These are phyloP conservation scores for Odontarrhena argentea DNA, from an alignment of 345 rosid genomes.

Conservation along the genomic window DNA sequence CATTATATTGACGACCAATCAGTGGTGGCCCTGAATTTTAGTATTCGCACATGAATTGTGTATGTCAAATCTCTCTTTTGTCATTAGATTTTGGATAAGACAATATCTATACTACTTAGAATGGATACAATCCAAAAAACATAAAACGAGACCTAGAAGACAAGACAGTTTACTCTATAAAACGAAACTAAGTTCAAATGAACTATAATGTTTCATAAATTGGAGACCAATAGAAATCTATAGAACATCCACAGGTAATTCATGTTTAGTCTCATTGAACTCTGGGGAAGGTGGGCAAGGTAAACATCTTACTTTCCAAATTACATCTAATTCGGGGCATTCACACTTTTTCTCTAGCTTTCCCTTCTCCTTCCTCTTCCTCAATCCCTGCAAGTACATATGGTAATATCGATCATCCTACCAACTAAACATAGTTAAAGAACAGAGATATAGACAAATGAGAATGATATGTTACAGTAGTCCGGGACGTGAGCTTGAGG, in stretches of 20 bases:
- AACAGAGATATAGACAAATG: neutral
- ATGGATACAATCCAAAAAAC: too few relatives aligned
- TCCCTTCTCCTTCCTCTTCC: neutral
- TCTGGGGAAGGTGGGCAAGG: slow-evolving; percentile 25
- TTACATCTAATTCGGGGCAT: slow-evolving; percentile 28
- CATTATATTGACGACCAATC: too few relatives aligned
- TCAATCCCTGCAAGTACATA: slow-evolving; percentile 10
- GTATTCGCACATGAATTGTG: too few relatives aligned
- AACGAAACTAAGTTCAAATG: neutral
- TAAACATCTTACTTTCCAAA: slow-evolving; percentile 38
- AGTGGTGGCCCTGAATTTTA: too few relatives aligned
- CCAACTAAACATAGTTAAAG: neutral
- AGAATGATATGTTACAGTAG: slow-evolving; percentile 17
- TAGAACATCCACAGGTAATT: slow-evolving; percentile 16
- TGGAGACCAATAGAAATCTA: slow-evolving; percentile 2
- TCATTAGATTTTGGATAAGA: neutral
- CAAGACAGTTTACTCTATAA: too few relatives aligned
- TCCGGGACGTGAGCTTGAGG: slow-evolving; percentile 30
- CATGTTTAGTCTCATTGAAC: slow-evolving; percentile 9
- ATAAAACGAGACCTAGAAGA: neutral
- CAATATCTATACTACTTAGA: neutral
- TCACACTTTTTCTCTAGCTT: slow-evolving; percentile 21
- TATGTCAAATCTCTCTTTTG: neutral
- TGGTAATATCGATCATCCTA: neutral
- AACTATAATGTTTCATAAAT: too few relatives aligned